Evolutionary conservation across 2,329 filamentous ascomycete genomes (phyloP), one percentile per base, ranked within the genome.

Genomic region (Diaporthe humulicola): DNA sequence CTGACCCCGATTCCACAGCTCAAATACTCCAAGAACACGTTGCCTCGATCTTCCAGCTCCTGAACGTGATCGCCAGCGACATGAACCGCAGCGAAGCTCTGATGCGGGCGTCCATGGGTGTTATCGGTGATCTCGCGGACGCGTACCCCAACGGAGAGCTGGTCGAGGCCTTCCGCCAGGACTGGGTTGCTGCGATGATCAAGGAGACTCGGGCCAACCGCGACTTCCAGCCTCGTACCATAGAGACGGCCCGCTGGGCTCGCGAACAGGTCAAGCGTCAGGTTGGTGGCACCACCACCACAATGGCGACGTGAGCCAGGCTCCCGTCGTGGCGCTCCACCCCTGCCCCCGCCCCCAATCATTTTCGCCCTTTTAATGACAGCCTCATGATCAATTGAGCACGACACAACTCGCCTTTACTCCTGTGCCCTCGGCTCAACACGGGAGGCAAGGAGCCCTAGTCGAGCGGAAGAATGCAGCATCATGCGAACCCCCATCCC

Each of bases 261-360:
- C 93, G 96, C 76, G 97, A 98, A 86, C 95, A 98, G 84, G 96
- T 98, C 84, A 98, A 98, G 90, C 94, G 95, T 80, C 97, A 99
- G 85, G 86, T 92, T 70, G 89, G 90, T 74, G 90, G 90, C 77
- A 81, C 83, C 67, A 83, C 81, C 79, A 86, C 83, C 71, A 86
- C 89, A 79, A 90, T 91, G 88, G 83, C 86, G 72, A 85, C 85
- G 77, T 89, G 85, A 86, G 77, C 75, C 54, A 38, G 28, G 8
- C 30, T 33, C 56, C n/a, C 57, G 56, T 19, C 56, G 22, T 52
- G 52, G 73, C 72, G 71, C 38, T 60, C 36, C 50, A 38, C 57
- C 64, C 54, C 71, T 60, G 48, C 75, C 64, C 50, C 73, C 67
- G 71, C 76, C 61, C 52, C 73, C 70, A 70, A 74, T 71, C 73